These are phyloP conservation scores for Beta vulgaris DNA, from an alignment of 148 eudicot species.

Conservation along the genomic window DNA sequence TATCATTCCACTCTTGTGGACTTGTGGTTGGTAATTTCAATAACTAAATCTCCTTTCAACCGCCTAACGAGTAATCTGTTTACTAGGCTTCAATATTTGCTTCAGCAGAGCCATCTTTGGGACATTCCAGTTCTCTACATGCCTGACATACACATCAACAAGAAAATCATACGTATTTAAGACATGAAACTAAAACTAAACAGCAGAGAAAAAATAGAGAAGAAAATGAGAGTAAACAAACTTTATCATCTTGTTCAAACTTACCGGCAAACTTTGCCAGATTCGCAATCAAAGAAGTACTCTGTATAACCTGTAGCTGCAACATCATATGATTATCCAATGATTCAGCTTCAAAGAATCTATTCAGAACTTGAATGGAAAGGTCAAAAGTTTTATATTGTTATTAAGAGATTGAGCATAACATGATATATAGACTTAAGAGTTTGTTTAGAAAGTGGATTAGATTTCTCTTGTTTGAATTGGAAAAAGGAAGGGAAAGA, in stretches of 20 bases:
- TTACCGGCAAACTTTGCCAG: conserved; percentile 86
- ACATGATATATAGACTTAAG: too few relatives aligned
- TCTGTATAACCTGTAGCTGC: conserved; percentile 97
- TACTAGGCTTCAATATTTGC: conserved; percentile 83
- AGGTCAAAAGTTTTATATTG: too few relatives aligned
- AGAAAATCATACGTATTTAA: conserved; percentile 1
- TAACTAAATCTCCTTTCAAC: neutral
- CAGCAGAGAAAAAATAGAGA: neutral
- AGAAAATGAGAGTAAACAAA: neutral
- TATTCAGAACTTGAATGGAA: neutral
- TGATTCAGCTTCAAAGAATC: neutral
- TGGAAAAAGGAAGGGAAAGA: too few relatives aligned
- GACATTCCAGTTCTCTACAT: conserved; percentile 95
- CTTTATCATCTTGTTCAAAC: neutral
- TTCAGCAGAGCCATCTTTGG: conserved; percentile 89
- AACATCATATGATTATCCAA: conserved; percentile 9
- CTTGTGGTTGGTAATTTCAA: neutral
- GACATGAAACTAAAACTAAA: neutral
- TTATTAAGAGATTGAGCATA: too few relatives aligned
- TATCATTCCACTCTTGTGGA: neutral
- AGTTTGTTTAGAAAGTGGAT: too few relatives aligned
- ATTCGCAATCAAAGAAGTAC: conserved; percentile 64
- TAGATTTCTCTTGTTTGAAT: too few relatives aligned
- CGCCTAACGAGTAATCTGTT: conserved; percentile 14
- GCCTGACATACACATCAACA: conserved; percentile 44